Evolutionary conservation across 441 rosid species (phyloP).

Genomic region (Euphorbia schlechtendalii): DNA sequence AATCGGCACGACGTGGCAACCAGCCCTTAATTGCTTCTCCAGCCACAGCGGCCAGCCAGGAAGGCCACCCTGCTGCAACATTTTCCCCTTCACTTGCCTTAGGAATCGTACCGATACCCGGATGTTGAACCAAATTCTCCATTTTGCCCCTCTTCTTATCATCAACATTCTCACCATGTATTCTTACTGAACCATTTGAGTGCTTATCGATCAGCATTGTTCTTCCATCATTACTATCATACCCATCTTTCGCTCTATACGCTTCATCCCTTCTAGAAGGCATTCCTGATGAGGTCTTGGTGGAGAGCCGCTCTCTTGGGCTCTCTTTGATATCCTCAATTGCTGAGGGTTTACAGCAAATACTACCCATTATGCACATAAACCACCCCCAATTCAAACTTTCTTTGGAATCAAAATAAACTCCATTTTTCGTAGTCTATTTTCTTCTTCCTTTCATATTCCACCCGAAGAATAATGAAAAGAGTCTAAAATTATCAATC

Average conservation of each 20-base stretch:
- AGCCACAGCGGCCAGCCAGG: slow-evolving; percentile 92
- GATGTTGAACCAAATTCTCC: slow-evolving; percentile 53
- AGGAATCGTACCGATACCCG: slow-evolving; percentile 54
- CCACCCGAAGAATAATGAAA: no score
- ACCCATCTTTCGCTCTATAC: slow-evolving; percentile 50
- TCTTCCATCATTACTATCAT: slow-evolving; percentile 55
- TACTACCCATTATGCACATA: slow-evolving; percentile 67
- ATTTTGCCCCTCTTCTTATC: slow-evolving; percentile 68
- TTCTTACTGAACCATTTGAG: slow-evolving; percentile 44
- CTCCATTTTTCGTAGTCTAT: slow-evolving; percentile 19
- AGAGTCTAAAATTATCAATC: slow-evolving; percentile 13
- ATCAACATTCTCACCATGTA: slow-evolving; percentile 51
- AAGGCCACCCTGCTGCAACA: slow-evolving; percentile 96
- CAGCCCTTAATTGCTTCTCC: slow-evolving; percentile 95
- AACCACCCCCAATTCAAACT: slow-evolving; percentile 29
- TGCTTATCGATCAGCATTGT: slow-evolving; percentile 56
- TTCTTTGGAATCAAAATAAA: slow-evolving; percentile 31
- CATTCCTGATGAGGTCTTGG: slow-evolving; percentile 51
- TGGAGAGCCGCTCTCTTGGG: slow-evolving; percentile 63
- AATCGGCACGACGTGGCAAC: slow-evolving; percentile 93
- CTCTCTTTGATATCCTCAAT: slow-evolving; percentile 83
- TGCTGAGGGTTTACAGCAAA: slow-evolving; percentile 79
- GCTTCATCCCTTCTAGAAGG: slow-evolving; percentile 74
- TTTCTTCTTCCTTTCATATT: slow-evolving; percentile 24
- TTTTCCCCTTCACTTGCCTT: slow-evolving; percentile 82